These are phyloP conservation scores for Plantago rigida DNA, from an alignment of 305 asterid genomes.

Conservation along the genomic window DNA sequence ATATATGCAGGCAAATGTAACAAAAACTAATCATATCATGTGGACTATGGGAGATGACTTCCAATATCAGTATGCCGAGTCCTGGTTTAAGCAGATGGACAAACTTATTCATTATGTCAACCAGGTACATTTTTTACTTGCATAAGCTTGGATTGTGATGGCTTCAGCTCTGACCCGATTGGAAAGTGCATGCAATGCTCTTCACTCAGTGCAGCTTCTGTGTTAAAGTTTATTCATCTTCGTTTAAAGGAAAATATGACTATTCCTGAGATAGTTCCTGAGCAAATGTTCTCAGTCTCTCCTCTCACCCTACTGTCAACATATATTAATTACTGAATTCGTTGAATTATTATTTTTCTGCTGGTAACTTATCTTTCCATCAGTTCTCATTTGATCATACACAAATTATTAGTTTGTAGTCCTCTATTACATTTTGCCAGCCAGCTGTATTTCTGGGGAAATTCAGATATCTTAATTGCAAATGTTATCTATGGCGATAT, in stretches of 20 bases:
- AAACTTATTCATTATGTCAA: conserved; percentile 78
- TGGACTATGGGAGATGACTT: conserved; percentile 95
- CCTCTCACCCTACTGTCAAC: not conserved
- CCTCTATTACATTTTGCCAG: not conserved
- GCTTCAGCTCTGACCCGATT: not conserved
- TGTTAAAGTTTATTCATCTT: not conserved
- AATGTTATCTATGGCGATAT: too few relatives aligned
- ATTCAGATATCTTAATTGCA: not conserved
- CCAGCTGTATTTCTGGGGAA: not conserved
- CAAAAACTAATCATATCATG: conserved; percentile 73
- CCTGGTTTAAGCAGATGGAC: conserved; percentile 91
- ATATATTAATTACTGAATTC: too few relatives aligned
- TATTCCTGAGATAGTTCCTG: not conserved
- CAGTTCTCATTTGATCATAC: not conserved
- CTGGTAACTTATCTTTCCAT: too few relatives aligned
- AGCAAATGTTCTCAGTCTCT: not conserved
- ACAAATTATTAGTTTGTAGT: not conserved
- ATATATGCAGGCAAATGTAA: conserved; percentile 59
- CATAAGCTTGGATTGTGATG: not conserved
- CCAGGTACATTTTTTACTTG: conserved; percentile 35
- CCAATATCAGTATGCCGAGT: conserved; percentile 67
- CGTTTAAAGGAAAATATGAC: not conserved
- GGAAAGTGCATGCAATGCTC: not conserved
- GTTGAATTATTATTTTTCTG: too few relatives aligned
- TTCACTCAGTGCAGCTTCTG: not conserved